Evolutionary conservation across 495 filamentous ascomycete genomes (phyloP), one percentile per base, ranked within the genome.

Genomic region (Xylaria palmicola): DNA sequence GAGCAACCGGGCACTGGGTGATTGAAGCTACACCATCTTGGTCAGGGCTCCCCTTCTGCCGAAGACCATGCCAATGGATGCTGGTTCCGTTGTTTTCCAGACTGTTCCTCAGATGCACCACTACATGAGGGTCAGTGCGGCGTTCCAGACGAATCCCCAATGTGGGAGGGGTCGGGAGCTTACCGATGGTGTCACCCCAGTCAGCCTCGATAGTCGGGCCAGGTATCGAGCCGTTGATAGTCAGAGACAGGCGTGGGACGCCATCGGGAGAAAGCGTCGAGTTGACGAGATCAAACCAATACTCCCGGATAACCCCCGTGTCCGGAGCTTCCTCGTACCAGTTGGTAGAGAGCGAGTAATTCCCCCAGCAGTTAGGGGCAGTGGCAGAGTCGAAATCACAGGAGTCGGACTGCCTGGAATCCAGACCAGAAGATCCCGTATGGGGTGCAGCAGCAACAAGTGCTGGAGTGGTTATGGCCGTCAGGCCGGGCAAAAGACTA

Each of bases 21-120:
- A 79, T 71, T n/a, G 69, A 70, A 13, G 73, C 72, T 6, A 80
- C 72, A 40, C 79, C 79, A 55, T 81, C 77, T 27, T 74, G 64
- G 24, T 74, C 62, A 54, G 67, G 69, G 19, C 73, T 74, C 34
- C 59, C 62, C 60, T 72, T 71, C 60, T 77, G 70, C 30, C 74
- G 65, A 19, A 80, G 67, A 48, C 76, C 77, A 52, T 81, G 78
- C 81, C 82, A 89, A 63, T 91, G 87, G 50, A 84, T 76, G 9
- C 66, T 72, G 24, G 74, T 83, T 19, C 71, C 74, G 48, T 83
- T 77, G 10, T 69, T 68, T 43, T 64, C 65, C 47, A 79, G 63
- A 6, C 57, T 56, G 32, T 73, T 66, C 59, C 44, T 52, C 27
- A 70, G 48, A 67, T 76, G 29, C 56, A 59, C 36, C 66, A 75